phyloP scores from a whole-genome alignment of 257 asterid genomes.

The Primulina huaijiensis region DNA sequence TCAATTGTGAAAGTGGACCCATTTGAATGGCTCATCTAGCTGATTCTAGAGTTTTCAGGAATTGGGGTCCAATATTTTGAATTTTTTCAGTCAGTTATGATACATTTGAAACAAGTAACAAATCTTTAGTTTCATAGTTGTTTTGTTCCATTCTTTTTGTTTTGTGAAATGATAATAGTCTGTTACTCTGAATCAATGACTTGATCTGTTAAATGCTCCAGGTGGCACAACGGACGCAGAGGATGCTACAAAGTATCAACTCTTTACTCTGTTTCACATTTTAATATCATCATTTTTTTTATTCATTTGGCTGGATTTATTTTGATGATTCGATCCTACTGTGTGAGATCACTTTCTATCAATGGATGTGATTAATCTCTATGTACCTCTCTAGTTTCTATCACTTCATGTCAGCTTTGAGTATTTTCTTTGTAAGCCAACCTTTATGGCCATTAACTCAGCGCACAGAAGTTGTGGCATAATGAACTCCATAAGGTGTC shows the following conservation, averaged over 20 bases:
- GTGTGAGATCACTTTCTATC: conserved; percentile 9
- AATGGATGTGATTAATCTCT: background rate
- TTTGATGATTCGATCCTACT: conserved; percentile 12
- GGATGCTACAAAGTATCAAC: conserved; percentile 82
- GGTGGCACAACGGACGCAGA: conserved; percentile 61
- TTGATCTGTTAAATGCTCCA: conserved; percentile 35
- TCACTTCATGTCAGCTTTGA: background rate
- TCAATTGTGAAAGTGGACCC: background rate
- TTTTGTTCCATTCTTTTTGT: background rate
- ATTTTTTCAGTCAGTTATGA: background rate
- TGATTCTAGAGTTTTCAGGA: background rate
- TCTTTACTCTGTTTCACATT: conserved; percentile 20
- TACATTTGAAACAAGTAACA: conserved; percentile 5
- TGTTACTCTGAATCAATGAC: conserved; percentile 21
- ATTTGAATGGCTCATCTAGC: background rate
- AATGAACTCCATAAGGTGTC: background rate
- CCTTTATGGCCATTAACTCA: background rate
- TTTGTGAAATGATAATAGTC: conserved; percentile 8
- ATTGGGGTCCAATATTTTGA: background rate
- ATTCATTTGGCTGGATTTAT: conserved; percentile 10
- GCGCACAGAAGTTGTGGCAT: background rate
- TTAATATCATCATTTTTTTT: conserved; percentile 11
- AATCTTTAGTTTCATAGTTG: background rate
- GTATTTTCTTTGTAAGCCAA: background rate
- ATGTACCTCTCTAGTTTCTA: background rate